Percentiles rank a stretch among this genome's conserved stretches.
These are phyloP conservation scores for Pythium dissotocum DNA, from an alignment of 352 stramenopile genomes.

Conservation along the genomic window DNA sequence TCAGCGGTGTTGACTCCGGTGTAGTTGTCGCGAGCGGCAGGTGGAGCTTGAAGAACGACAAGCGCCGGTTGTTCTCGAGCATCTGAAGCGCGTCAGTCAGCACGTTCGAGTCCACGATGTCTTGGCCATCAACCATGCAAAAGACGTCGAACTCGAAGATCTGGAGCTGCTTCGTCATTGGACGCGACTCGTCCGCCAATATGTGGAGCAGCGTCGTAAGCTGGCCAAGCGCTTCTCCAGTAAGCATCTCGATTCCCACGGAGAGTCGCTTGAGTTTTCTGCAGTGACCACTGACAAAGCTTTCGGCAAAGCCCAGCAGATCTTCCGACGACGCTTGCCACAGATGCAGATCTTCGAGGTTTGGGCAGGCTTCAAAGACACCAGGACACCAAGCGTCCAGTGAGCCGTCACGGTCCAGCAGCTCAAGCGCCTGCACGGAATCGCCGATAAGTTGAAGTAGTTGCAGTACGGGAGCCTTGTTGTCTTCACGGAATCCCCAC, in stretches of 20 bases:
- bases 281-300: background rate
- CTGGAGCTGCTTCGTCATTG: constrained; percentile 1
- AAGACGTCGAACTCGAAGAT: constrained; percentile 2
- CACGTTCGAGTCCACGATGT: constrained; percentile 6
- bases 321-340: background rate
- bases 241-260: constrained; percentile 1
- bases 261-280: background rate
- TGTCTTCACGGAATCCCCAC: background rate
- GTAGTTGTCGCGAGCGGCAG: background rate
- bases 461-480: background rate
- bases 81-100: background rate
- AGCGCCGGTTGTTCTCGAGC: constrained; percentile 2
- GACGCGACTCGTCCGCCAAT: background rate
- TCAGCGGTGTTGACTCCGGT: background rate
- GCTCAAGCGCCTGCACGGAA: background rate
- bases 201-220: background rate
- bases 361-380: background rate
- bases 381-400: background rate
- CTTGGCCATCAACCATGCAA: background rate
- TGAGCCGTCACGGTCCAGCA: background rate
- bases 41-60: background rate
- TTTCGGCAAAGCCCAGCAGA: background rate
- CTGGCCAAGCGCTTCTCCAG: background rate
- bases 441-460: background rate
- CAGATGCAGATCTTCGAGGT: background rate